Conservation (phyloP, 2,329 filamentous ascomycete genomes). For the Zymoseptoria brevis region DNA sequence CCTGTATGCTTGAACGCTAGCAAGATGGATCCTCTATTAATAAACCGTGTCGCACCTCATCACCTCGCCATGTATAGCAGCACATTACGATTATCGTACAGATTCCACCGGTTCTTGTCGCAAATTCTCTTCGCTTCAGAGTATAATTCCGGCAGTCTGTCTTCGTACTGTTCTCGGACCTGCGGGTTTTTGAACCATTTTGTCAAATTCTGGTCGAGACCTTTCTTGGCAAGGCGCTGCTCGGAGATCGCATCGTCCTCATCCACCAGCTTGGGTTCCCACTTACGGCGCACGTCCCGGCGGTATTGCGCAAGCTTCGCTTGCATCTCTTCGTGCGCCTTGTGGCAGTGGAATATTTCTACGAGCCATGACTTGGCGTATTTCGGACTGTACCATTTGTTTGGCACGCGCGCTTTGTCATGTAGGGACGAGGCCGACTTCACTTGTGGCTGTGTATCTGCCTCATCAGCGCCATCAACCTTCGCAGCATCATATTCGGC, state of each 20-base stretch:
- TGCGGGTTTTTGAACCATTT: conserved; percentile 20
- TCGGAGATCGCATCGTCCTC: conserved; percentile 8
- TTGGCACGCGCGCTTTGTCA: conserved; percentile 3
- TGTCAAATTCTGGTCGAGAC: conserved; percentile 1
- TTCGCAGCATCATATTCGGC: conserved; percentile 14
- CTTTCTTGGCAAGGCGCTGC: not conserved
- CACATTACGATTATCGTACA: conserved; percentile 17
- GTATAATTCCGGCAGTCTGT: conserved; percentile 16
- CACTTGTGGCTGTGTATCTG: not conserved
- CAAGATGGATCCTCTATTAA: not conserved
- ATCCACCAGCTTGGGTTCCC: not conserved
- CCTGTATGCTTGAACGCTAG: not conserved
- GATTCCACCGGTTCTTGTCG: conserved; percentile 23
- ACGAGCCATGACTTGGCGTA: conserved; percentile 16
- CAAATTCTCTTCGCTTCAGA: conserved; percentile 22
- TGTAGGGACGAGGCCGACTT: not conserved
- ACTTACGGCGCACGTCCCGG: not conserved
- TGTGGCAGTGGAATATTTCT: conserved; percentile 20
- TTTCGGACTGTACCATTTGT: conserved; percentile 16
- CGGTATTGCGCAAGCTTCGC: not conserved
- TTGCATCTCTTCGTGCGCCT: conserved; percentile 5
- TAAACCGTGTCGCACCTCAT: not conserved
- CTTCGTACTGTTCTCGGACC: conserved; percentile 22
- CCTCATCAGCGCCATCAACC: not conserved
- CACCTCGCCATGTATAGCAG: conserved; percentile 20